phyloP scores from a whole-genome alignment of 2,329 filamentous ascomycete species.

The Amauroascus niger region DNA sequence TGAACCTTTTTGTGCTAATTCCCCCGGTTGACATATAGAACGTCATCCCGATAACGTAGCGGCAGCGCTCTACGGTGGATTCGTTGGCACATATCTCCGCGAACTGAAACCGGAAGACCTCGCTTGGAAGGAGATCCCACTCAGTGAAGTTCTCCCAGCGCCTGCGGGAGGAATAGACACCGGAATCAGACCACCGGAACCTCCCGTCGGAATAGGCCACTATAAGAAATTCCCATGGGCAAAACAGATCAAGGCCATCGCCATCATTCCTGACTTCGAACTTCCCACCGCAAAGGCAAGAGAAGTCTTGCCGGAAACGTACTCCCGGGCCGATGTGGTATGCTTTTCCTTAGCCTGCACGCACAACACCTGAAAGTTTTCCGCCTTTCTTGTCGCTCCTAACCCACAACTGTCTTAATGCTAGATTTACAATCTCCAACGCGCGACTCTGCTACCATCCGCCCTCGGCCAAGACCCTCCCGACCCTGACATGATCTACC shows the following conservation, averaged over 20 bases:
- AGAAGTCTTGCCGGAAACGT: slow-evolving; percentile 69
- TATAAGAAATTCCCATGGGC: slow-evolving; percentile 95
- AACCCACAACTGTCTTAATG: not conserved
- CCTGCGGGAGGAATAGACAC: slow-evolving; percentile 88
- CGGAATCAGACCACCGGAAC: slow-evolving; percentile 72
- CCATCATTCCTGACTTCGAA: slow-evolving; percentile 92
- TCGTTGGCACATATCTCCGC: slow-evolving; percentile 93
- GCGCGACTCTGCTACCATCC: slow-evolving; percentile 81
- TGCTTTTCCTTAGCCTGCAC: slow-evolving; percentile 26
- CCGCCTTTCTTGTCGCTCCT: too few relatives aligned
- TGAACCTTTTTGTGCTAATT: not conserved
- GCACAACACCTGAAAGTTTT: too few relatives aligned
- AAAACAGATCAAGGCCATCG: slow-evolving; percentile 88
- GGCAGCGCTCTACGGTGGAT: slow-evolving; percentile 88
- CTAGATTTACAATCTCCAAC: slow-evolving; percentile 75
- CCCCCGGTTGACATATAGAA: slow-evolving; percentile 34
- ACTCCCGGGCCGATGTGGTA: slow-evolving; percentile 74
- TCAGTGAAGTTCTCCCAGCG: slow-evolving; percentile 83
- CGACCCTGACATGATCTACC: slow-evolving; percentile 86
- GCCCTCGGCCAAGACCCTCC: slow-evolving; percentile 83
- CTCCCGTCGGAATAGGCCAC: slow-evolving; percentile 86
- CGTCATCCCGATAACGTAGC: slow-evolving; percentile 91
- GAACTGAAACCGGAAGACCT: slow-evolving; percentile 82
- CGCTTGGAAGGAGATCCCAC: slow-evolving; percentile 81
- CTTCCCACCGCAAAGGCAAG: slow-evolving; percentile 89